A percentile compares a stretch with the other conserved stretches of the same genome.
phyloP scores from a whole-genome alignment of 192 early-diverging fungal species.

The Haplosporangium gracile region DNA sequence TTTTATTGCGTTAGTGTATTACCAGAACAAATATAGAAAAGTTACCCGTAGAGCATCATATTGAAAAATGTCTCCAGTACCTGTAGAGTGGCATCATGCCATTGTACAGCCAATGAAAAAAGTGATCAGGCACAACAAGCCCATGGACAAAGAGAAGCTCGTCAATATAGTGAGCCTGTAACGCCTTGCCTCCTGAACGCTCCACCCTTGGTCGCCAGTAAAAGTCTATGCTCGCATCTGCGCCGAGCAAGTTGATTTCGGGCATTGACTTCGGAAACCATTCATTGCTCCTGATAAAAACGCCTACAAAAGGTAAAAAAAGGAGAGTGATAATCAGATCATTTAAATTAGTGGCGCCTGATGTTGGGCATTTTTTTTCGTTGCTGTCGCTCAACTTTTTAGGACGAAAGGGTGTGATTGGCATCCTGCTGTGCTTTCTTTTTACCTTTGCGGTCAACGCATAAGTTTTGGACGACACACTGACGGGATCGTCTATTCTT shows the following conservation, averaged over 20 bases:
- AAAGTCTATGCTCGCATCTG: conserved; percentile 1
- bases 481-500: conserved; percentile 1
- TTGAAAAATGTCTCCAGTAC: neutral
- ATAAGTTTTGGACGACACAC: neutral
- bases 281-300: conserved; percentile 1
- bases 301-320: neutral
- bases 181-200: neutral
- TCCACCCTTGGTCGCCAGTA: conserved; percentile 24
- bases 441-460: conserved; percentile 6
- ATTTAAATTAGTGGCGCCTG: neutral
- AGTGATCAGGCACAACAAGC: conserved; percentile 50
- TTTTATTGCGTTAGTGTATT: neutral
- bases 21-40: neutral
- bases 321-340: neutral
- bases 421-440: neutral
- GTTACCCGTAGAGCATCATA: neutral
- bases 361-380: neutral
- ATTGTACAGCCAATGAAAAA: conserved; percentile 59
- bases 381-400: neutral
- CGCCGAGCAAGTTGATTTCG: conserved; percentile 10
- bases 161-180: conserved; percentile 31
- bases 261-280: neutral
- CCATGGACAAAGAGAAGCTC: conserved; percentile 58
- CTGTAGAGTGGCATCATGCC: conserved; percentile 58
- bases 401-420: neutral